These are phyloP conservation scores for Ustilago cynodontis DNA, from an alignment of 1,284 basidiomycete genomes.

Conservation along the genomic window DNA sequence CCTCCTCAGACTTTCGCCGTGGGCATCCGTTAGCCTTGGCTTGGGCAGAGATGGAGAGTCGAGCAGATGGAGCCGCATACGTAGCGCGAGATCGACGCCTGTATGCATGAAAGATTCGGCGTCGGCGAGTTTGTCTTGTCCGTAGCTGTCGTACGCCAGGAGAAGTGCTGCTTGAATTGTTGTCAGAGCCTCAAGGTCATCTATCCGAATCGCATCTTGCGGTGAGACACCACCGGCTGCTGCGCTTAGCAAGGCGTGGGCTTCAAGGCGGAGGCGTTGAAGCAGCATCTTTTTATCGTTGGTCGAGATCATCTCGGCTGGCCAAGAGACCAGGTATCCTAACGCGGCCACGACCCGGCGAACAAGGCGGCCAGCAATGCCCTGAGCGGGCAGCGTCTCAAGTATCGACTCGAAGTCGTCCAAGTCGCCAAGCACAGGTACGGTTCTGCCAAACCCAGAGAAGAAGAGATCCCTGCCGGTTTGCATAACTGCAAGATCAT, in stretches of 20 bases:
- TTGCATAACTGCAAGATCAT: constrained; percentile 1
- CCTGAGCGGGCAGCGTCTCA: neutral
- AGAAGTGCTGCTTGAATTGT: constrained; percentile 9
- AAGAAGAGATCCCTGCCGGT: constrained; percentile 11
- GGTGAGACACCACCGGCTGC: neutral
- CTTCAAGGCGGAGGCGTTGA: constrained; percentile 7
- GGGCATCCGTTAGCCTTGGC: neutral
- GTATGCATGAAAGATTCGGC: constrained; percentile 8
- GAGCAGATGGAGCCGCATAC: constrained; percentile 7
- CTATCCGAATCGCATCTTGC: neutral
- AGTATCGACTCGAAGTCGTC: constrained; percentile 7
- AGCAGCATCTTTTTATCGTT: neutral
- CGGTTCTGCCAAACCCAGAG: constrained; percentile 14
- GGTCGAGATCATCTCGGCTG: neutral
- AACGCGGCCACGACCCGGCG: neutral
- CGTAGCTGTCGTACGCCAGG: constrained; percentile 22
- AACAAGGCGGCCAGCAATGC: neutral
- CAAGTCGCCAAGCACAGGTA: constrained; percentile 11
- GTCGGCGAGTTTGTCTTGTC: neutral
- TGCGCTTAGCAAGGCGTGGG: neutral
- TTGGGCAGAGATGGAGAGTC: constrained; percentile 2
- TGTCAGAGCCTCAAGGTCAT: constrained; percentile 11
- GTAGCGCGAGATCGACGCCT: constrained; percentile 11
- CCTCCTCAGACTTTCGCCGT: constrained; percentile 8
- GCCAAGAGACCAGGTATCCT: constrained; percentile 2